Percentiles rank a stretch among this genome's conserved stretches.
Conservation (phyloP, 371 early-diverging fungal genomes). For the Mortierella sp. region DNA sequence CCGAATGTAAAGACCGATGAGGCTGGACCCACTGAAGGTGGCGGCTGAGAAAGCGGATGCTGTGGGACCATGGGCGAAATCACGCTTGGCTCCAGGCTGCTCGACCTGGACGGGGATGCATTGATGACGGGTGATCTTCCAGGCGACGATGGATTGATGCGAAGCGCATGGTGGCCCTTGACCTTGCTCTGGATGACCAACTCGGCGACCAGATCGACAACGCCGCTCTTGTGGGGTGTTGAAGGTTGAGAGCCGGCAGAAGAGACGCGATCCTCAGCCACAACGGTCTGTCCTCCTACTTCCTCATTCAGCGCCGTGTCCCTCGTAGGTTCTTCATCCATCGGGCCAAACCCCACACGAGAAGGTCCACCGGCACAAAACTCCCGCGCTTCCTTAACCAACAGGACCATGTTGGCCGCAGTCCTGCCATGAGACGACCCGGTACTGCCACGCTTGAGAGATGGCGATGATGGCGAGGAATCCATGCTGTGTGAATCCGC, state of each 20-base stretch:
- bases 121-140: neutral
- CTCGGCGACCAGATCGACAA: slow-evolving; percentile 50
- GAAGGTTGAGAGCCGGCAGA: neutral
- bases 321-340: neutral
- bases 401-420: slow-evolving; percentile 10
- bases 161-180: slow-evolving; percentile 46
- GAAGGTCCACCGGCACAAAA: slow-evolving; percentile 32
- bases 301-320: neutral
- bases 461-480: neutral
- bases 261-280: neutral
- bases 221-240: slow-evolving; percentile 13
- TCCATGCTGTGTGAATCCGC: neutral
- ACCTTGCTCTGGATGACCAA: slow-evolving; percentile 46
- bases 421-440: neutral
- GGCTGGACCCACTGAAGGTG: neutral
- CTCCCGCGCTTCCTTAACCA: slow-evolving; percentile 51
- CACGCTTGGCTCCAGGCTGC: slow-evolving; percentile 19
- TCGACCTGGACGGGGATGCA: slow-evolving; percentile 16
- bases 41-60: neutral
- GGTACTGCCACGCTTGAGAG: neutral
- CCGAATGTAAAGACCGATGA: slow-evolving; percentile 26
- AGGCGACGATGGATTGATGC: slow-evolving; percentile 39
- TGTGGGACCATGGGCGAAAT: neutral
- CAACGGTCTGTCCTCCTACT: neutral
- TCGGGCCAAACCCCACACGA: neutral